Evolutionary conservation across 2,329 filamentous ascomycete species (phyloP), one percentile per base, ranked within the genome.

Genomic region (Amauroascus niger): DNA sequence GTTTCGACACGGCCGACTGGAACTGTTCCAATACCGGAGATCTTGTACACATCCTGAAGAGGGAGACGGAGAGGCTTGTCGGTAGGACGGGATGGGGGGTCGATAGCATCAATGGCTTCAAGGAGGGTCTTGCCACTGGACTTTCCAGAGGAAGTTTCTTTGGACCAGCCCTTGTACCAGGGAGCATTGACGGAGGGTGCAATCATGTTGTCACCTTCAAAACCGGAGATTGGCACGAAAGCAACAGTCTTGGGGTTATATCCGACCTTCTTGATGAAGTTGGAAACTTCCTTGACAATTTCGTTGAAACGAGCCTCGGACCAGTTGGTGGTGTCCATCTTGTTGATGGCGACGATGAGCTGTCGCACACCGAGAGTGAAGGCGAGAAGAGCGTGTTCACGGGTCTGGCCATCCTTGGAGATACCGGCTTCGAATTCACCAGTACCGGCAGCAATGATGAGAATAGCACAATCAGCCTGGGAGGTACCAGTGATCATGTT

Each of bases 371-470:
- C 93, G 61, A 98, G 88, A 77, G 93, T 97, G 88, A 93, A 97
- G 77, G 93, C 91, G 73, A 98, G 90, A 71, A 98, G 88, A 79
- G 93, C 93, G 88, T 98, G 93, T 89, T 98, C 93, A 88, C 93
- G 93, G 69, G 93, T 98, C 88, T 98, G 93, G 78, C 93, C 93
- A 88, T 97, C 93, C 88, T 98, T 98, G 86, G 93, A 97, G 87
- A 98, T 98, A 97, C 93, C 93, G 86, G 93, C 93, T 86, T 98
- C 93, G 86, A 98, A 98, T 85, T 98, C 93, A 96, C 93, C 93
- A 88, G 89, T 95, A 83, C 93, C 93, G 72, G 93, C 89, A 70
- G 91, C 93, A 79, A 98, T 98, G 81, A 98, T 97, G 82, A 98
- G 90, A 77, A 98, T 88, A 73, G 93, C 93, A 80, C 93, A 97